phyloP scores from a whole-genome alignment of 768 basidiomycete species.

The Lactifluus subvellereus region DNA sequence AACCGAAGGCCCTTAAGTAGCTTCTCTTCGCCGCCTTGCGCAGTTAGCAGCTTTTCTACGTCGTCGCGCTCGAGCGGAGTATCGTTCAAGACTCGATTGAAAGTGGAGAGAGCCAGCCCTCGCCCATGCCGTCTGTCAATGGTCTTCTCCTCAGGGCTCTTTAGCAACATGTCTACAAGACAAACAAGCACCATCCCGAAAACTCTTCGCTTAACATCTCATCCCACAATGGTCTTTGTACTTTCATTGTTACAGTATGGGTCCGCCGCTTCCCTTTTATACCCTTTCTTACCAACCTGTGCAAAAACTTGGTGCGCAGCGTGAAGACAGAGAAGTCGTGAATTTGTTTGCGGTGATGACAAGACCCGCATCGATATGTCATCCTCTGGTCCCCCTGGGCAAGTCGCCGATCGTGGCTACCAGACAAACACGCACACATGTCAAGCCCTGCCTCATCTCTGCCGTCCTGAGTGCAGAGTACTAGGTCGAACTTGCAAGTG shows the following conservation, averaged over 20 bases:
- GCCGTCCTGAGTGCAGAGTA: too few species aligned
- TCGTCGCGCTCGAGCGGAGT: slow-evolving; percentile 80
- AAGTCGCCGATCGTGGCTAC: too few species aligned
- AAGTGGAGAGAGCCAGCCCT: slow-evolving; percentile 74
- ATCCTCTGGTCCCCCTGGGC: too few species aligned
- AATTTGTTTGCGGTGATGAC: slow-evolving; percentile 34
- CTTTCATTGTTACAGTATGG: slow-evolving; percentile 92
- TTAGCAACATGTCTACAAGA: slow-evolving; percentile 74
- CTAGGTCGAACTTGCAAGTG: too few species aligned
- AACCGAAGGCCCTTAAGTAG: slow-evolving; percentile 81
- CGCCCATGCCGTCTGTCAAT: slow-evolving; percentile 88
- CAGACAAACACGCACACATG: too few species aligned
- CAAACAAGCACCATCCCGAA: slow-evolving; percentile 76
- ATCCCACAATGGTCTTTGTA: slow-evolving; percentile 87
- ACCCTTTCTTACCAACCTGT: slow-evolving; percentile 84
- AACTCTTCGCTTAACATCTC: slow-evolving; percentile 81
- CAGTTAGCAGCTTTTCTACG: slow-evolving; percentile 91
- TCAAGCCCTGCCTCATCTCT: too few species aligned
- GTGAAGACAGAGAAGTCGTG: slow-evolving; percentile 84
- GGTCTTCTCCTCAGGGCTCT: slow-evolving; percentile 75
- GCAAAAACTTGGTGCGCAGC: slow-evolving; percentile 62
- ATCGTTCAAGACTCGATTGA: slow-evolving; percentile 72
- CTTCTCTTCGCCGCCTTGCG: slow-evolving; percentile 93
- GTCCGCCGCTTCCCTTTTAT: slow-evolving; percentile 85
- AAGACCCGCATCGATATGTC: too few species aligned